Conservation (phyloP, 2,329 filamentous ascomycete species). For the Cordyceps javanica region DNA sequence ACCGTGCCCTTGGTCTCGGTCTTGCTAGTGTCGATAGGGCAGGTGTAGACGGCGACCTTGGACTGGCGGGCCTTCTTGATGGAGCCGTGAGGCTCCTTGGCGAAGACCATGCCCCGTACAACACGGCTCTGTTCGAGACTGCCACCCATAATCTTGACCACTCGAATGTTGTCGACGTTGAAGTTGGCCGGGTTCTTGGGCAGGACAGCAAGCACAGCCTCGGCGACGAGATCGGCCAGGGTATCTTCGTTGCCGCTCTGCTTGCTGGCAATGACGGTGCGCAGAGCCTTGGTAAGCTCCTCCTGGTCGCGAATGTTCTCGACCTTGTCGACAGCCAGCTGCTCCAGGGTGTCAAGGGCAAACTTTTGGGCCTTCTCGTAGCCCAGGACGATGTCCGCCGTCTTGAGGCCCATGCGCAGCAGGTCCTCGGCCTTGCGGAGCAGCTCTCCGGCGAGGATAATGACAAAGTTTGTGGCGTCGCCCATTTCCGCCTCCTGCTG, state of each 20-base stretch:
- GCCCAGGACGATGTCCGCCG: conserved; percentile 92
- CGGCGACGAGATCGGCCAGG: conserved; percentile 79
- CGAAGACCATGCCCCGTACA: conserved; percentile 97
- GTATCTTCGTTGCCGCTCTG: conserved; percentile 91
- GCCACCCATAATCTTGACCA: conserved; percentile 99
- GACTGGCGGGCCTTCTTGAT: conserved; percentile 89
- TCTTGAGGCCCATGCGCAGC: conserved; percentile 93
- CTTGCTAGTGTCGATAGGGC: conserved; percentile 89
- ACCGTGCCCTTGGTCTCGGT: conserved; percentile 99
- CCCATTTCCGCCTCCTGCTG: conserved; percentile 99
- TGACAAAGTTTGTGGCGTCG: conserved; percentile 95
- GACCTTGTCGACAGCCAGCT: conserved; percentile 86
- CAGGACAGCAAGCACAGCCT: conserved; percentile 77
- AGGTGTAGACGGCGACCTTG: conserved; percentile 96
- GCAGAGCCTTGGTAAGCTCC: conserved; percentile 90
- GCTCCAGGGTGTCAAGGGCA: conserved; percentile 78
- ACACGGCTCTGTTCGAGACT: conserved; percentile 90
- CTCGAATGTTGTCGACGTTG: conserved; percentile 97
- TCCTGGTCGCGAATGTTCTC: conserved; percentile 72
- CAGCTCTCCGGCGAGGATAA: conserved; percentile 89
- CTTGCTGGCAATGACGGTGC: conserved; percentile 93
- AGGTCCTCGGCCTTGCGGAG: conserved; percentile 96
- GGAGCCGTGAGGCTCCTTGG: conserved; percentile 84
- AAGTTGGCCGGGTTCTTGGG: conserved; percentile 95
- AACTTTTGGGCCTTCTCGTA: conserved; percentile 93